Base-by-base conservation (phyloP, 2,329 filamentous ascomycete genomes). In the Aureobasidium zeae region DNA sequence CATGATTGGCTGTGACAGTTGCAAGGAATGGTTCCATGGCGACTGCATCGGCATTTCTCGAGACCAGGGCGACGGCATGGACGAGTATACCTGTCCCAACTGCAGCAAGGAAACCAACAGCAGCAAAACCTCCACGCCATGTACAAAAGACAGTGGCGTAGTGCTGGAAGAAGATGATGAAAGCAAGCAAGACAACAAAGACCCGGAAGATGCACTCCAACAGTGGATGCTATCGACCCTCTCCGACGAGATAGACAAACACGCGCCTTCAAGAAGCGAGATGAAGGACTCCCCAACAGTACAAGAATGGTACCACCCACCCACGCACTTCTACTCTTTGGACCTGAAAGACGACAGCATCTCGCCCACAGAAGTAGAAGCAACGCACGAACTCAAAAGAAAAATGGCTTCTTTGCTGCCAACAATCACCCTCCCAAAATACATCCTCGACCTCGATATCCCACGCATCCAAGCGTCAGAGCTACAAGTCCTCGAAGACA, bases 1-100 rank as follows among this genome's bases (percentile, higher is more conserved):
- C 24, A 89, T 89, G 84, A 81, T 89, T 50, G 84, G 82, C 17
- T 89, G 84, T 65, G 84, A 89, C 67, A 86, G 84, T 64, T 77
- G 82, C 52, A 75, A 76, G 47, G 81, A 87, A 59, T 89, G 84
- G 84, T 89, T 88, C 59, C 84, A 89, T 59, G 72, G 88, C 28
- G 77, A 79, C 49, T 89, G 84, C 54, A 79, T 88, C 3, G 79
- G 73, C 3, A 66, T 89, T 5, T 26, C 33, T 1, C 9, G 22
- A 20, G 32, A 42, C 21, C 35, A 47, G 20, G 38, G 42, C 15
- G 33, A 46, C 6, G 44, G 38, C 8, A 35, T 45, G 9, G 42
- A 46, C 8, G 33, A 42, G 3, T 45, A 41, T 16, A 46, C 24
- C 13, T 45, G 44, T 15, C 32, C 35, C 3, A 12, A 21, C 5